A percentile compares a stretch with the other conserved stretches of the same genome.
Evolutionary conservation across 768 basidiomycete species (phyloP).

Genomic region (Paxillus involutus): DNA sequence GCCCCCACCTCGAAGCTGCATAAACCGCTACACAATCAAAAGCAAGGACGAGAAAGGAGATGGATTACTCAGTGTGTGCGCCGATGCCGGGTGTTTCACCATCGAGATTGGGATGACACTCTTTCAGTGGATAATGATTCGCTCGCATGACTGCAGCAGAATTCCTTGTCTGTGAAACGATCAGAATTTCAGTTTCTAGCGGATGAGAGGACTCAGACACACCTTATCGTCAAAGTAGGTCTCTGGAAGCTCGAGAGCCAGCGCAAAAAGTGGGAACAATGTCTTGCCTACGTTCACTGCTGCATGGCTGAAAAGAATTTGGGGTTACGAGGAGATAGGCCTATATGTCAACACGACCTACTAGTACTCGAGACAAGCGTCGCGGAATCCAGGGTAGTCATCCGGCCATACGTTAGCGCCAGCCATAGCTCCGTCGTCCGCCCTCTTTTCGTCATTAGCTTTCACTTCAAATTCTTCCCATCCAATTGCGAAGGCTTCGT

Average conservation of each 20-base stretch:
- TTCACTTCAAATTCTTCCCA: too few relatives aligned
- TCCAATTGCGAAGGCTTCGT: slow-evolving; percentile 91
- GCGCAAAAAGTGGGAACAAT: too few relatives aligned
- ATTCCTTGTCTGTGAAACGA: slow-evolving; percentile 66
- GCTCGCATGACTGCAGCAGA: too few relatives aligned
- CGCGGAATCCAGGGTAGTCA: too few relatives aligned
- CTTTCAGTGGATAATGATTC: slow-evolving; percentile 78
- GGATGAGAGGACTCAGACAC: neutral
- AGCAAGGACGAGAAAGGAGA: neutral
- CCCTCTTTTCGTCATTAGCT: too few relatives aligned
- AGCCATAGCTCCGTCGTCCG: too few relatives aligned
- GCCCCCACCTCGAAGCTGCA: slow-evolving; percentile 42
- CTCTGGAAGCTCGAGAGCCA: slow-evolving; percentile 59
- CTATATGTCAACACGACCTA: too few relatives aligned
- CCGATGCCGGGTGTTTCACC: slow-evolving; percentile 80
- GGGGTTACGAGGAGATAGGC: too few relatives aligned
- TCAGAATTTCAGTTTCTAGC: slow-evolving; percentile 25
- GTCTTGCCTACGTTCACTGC: slow-evolving; percentile 51
- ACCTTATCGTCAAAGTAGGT: slow-evolving; percentile 71
- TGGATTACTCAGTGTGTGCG: slow-evolving; percentile 68
- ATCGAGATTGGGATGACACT: slow-evolving; percentile 44
- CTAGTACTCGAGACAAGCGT: too few relatives aligned
- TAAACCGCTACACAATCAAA: neutral
- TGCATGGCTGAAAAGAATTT: slow-evolving; percentile 45
- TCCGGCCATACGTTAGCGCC: too few relatives aligned